Evolutionary conservation across 371 early-diverging fungal species (phyloP).

Genomic region (Mortierella sp.): DNA sequence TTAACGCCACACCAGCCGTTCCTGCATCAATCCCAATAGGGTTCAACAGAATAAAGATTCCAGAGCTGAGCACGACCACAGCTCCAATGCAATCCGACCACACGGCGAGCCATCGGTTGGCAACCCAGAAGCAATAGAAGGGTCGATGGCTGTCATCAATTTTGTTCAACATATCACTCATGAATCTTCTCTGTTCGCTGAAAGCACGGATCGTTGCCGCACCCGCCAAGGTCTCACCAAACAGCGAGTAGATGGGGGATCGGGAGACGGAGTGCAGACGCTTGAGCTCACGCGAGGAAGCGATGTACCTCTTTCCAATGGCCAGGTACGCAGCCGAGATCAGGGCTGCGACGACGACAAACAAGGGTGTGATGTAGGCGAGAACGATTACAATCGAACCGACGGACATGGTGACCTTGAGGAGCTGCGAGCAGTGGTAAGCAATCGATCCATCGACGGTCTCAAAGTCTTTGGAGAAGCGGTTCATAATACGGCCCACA

Average conservation of each 20-base stretch:
- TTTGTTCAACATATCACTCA: slow-evolving; percentile 76
- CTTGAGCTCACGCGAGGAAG: slow-evolving; percentile 80
- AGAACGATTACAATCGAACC: slow-evolving; percentile 71
- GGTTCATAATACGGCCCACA: slow-evolving; percentile 85
- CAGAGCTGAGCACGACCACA: slow-evolving; percentile 75
- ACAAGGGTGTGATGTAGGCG: slow-evolving; percentile 70
- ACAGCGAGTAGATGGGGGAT: slow-evolving; percentile 86
- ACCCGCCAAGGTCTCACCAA: slow-evolving; percentile 83
- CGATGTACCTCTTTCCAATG: slow-evolving; percentile 76
- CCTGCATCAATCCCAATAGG: slow-evolving; percentile 69
- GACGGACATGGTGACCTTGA: too few relatives aligned
- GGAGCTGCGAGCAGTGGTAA: slow-evolving; percentile 61
- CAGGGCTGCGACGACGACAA: slow-evolving; percentile 70
- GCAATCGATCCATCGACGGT: slow-evolving; percentile 76
- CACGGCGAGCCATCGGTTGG: slow-evolving; percentile 93
- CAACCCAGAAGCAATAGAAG: slow-evolving; percentile 81
- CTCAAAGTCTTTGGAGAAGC: slow-evolving; percentile 90
- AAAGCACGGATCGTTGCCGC: slow-evolving; percentile 87
- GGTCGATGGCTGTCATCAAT: slow-evolving; percentile 87
- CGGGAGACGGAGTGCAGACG: slow-evolving; percentile 84
- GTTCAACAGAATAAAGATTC: slow-evolving; percentile 66
- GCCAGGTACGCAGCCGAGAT: slow-evolving; percentile 67
- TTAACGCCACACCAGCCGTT: slow-evolving; percentile 84
- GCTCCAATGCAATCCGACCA: slow-evolving; percentile 86
- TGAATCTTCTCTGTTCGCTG: slow-evolving; percentile 76